A percentile compares a stretch with the other conserved stretches of the same genome.
Conservation (phyloP, 2,329 filamentous ascomycete species). For the Neofusicoccum kwambonambiense region DNA sequence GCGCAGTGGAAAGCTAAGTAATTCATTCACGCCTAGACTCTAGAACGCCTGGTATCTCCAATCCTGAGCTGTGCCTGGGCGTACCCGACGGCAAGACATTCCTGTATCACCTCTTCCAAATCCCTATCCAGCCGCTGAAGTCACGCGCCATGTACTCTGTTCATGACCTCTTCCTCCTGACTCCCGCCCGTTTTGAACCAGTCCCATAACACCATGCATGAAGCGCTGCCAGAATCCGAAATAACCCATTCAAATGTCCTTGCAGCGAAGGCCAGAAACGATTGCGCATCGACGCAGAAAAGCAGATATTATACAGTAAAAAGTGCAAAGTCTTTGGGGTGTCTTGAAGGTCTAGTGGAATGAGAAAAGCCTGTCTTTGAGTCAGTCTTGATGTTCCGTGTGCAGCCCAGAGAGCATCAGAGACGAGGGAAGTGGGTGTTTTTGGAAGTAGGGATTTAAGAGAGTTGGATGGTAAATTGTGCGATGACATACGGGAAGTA, state of each 20-base stretch:
- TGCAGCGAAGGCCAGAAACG: neutral
- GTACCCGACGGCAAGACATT: constrained; percentile 13
- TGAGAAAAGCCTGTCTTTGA: neutral
- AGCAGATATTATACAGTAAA: constrained; percentile 15
- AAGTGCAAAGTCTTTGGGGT: neutral
- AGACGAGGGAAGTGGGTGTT: neutral
- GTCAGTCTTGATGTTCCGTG: neutral
- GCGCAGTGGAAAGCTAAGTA: neutral
- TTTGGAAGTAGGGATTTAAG: neutral
- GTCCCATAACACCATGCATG: constrained; percentile 16
- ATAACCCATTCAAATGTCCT: neutral
- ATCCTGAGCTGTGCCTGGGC: constrained; percentile 11
- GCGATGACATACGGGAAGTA: neutral
- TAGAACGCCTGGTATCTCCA: constrained; percentile 18
- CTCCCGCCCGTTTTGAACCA: constrained; percentile 10
- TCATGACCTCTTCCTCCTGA: constrained; percentile 13
- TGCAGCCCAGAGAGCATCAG: too few species aligned
- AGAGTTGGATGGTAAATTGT: neutral
- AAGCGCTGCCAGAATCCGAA: constrained; percentile 2
- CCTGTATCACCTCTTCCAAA: constrained; percentile 13
- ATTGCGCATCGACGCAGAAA: constrained; percentile 1
- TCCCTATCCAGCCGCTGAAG: constrained; percentile 15
- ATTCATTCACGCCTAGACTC: constrained; percentile 8
- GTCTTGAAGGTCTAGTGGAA: neutral
- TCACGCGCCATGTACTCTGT: constrained; percentile 12